These are phyloP conservation scores for Aspergillus jensenii DNA, from an alignment of 2,329 filamentous ascomycete species.

Conservation along the genomic window DNA sequence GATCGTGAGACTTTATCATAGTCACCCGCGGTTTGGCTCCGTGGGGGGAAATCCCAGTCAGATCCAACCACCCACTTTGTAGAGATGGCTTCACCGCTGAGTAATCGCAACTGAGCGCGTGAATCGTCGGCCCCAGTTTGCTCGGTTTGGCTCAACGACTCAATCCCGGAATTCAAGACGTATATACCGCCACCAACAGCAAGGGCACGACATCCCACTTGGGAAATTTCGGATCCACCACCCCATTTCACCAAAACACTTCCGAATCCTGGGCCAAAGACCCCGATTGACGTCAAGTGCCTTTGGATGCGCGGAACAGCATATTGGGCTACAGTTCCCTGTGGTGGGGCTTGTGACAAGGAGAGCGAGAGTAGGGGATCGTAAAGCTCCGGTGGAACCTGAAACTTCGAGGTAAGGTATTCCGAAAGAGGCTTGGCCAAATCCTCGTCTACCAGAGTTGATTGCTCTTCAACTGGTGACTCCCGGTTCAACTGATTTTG, in stretches of 20 bases:
- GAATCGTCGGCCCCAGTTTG: constrained; percentile 16
- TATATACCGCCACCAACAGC: constrained; percentile 92
- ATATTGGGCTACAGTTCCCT: constrained; percentile 61
- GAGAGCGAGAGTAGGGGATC: constrained; percentile 69
- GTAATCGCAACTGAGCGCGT: constrained; percentile 32
- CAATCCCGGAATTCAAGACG: constrained; percentile 72
- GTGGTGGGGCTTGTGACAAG: constrained; percentile 61
- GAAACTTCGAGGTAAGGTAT: constrained; percentile 55
- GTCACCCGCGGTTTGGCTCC: constrained; percentile 21
- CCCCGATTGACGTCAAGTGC: constrained; percentile 81
- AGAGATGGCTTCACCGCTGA: constrained; percentile 37
- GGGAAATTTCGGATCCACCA: constrained; percentile 80
- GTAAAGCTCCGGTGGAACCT: constrained; percentile 67
- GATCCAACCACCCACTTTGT: constrained; percentile 40
- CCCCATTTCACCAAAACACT: constrained; percentile 93
- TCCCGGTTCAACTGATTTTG: constrained; percentile 54
- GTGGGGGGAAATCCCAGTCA: constrained; percentile 35
- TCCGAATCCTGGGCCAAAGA: constrained; percentile 85
- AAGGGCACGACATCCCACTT: constrained; percentile 85
- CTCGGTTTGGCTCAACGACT: constrained; percentile 28
- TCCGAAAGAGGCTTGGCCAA: constrained; percentile 53
- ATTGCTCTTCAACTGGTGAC: constrained; percentile 31
- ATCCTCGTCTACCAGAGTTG: constrained; percentile 53
- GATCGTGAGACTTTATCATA: constrained; percentile 55
- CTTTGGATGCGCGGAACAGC: constrained; percentile 73